Evolutionary conservation across 495 filamentous ascomycete species (phyloP).

Genomic region (Geopyxis carbonaria): DNA sequence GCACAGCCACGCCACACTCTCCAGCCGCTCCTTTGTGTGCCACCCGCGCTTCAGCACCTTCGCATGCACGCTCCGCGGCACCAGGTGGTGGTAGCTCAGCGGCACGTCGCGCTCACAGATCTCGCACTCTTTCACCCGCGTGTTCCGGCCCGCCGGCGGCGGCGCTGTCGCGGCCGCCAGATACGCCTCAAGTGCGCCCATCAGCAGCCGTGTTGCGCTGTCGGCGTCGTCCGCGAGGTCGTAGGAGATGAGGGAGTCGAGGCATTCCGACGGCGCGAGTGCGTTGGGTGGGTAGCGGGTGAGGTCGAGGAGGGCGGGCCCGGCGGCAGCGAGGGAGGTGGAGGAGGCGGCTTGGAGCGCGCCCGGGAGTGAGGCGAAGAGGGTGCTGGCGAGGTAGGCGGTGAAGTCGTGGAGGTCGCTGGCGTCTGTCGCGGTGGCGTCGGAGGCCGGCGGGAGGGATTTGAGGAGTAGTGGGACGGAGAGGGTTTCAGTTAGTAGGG

Average conservation of each 20-base stretch:
- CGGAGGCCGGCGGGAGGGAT: conserved; percentile 31
- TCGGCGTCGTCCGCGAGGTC: conserved; percentile 33
- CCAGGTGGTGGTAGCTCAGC: conserved; percentile 69
- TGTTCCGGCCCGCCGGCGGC: conserved; percentile 43
- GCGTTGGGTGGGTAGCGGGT: conserved; percentile 29
- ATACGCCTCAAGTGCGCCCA: conserved; percentile 43
- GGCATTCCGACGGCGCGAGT: conserved; percentile 37
- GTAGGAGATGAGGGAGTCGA: conserved; percentile 44
- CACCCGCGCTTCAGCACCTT: conserved; percentile 66
- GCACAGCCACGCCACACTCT: conserved; percentile 79
- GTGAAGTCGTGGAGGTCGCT: conserved; percentile 60
- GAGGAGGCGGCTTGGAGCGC: conserved; percentile 39
- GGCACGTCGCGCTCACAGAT: conserved; percentile 65
- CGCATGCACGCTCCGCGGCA: conserved; percentile 58
- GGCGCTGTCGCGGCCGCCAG: conserved; percentile 35
- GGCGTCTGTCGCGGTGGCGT: conserved; percentile 29
- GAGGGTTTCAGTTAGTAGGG: conserved; percentile 48
- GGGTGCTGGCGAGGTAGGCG: conserved; percentile 53
- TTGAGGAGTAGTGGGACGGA: conserved; percentile 33
- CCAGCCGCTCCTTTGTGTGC: conserved; percentile 57
- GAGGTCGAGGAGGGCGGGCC: conserved; percentile 28
- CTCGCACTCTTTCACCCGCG: conserved; percentile 46
- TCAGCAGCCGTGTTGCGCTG: conserved; percentile 38
- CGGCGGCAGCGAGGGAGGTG: conserved; percentile 31
- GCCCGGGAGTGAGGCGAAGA: conserved; percentile 45